Base-by-base conservation (phyloP, 306 rosid species). In the Trifolium subterraneum region DNA sequence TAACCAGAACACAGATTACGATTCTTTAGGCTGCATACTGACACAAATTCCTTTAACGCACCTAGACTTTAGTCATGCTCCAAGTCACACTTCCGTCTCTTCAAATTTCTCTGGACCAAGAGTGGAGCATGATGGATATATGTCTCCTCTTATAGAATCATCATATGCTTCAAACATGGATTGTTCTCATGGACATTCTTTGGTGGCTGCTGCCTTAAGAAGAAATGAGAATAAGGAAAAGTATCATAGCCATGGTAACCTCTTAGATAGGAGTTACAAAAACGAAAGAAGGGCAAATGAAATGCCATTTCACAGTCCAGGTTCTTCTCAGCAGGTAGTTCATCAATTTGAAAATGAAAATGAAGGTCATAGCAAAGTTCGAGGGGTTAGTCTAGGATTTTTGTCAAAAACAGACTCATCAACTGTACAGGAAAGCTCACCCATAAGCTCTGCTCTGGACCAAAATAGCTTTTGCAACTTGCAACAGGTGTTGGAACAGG, bases 401-500 rank as follows among this genome's bases (percentile, higher is more conserved):
- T 82, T 79, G 45, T 77, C 75, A 42, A 93, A 92, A 70, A 79
- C 81, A 59, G 90, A 88, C 74, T 88, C 93, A 67, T 80, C 91
- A 52, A 82, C 81, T 69, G 69, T 78, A 78, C 90, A 76, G 72
- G 96, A 92, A 72, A 85, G 79, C 71, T 84, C 93, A 65, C 81
- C 89, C 61, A 74, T 78, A 84, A 84, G 88, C 83, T 79, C 90
- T 64, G 78, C 65, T 71, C 62, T 63, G 69, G 77, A 83, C 72
- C 84, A 80, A 51, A 80, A 77, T 76, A 80, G 85, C 84, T 92
- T 92, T 83, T 81, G 82, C 79, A 91, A 88, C 79, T 89, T 92
- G 74, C 97, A 89, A 78, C 87, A 76, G 64, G 83, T 82, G 58
- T 82, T 81, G 85, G 96, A 85, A 66, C 90, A 89, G 97, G 97